Conservation (phyloP, 345 rosid species). For the Moringa oleifera region DNA sequence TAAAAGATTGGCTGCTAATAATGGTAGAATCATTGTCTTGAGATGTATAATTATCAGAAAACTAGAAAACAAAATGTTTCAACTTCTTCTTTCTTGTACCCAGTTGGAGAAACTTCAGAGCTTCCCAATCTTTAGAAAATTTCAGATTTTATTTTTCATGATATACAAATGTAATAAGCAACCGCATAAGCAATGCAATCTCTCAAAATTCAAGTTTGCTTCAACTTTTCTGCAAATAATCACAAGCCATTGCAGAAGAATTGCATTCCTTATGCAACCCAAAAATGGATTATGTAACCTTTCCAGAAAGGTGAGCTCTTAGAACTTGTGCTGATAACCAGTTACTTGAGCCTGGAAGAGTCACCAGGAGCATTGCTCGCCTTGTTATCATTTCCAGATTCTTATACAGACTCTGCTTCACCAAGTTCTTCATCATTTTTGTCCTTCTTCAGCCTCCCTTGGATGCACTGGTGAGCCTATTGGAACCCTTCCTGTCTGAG, state of each 20-base stretch:
- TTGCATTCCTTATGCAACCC: too few species aligned
- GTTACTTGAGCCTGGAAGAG: conserved; percentile 47
- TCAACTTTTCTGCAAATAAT: too few species aligned
- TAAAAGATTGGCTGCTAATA: too few species aligned
- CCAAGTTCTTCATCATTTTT: conserved; percentile 71
- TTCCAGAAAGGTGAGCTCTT: conserved; percentile 81
- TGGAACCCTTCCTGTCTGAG: conserved; percentile 50
- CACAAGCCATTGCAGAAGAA: too few species aligned
- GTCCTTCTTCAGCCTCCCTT: conserved; percentile 55
- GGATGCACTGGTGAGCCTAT: conserved; percentile 56
- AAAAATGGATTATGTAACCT: background rate
- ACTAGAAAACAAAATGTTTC: too few species aligned
- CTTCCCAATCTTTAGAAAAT: background rate
- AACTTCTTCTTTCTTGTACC: too few species aligned
- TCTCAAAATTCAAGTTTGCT: too few species aligned
- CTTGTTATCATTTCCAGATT: conserved; percentile 82
- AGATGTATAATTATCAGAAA: too few species aligned
- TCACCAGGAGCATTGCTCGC: conserved; percentile 47
- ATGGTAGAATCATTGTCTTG: too few species aligned
- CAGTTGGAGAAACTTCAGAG: background rate
- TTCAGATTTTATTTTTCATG: too few species aligned
- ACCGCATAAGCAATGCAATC: too few species aligned
- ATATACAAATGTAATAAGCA: background rate
- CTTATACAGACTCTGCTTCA: conserved; percentile 78
- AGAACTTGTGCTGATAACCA: conserved; percentile 75